Evolutionary conservation across 2,329 filamentous ascomycete genomes (phyloP).

Genomic region (Scopulariopsis brevicaulis): DNA sequence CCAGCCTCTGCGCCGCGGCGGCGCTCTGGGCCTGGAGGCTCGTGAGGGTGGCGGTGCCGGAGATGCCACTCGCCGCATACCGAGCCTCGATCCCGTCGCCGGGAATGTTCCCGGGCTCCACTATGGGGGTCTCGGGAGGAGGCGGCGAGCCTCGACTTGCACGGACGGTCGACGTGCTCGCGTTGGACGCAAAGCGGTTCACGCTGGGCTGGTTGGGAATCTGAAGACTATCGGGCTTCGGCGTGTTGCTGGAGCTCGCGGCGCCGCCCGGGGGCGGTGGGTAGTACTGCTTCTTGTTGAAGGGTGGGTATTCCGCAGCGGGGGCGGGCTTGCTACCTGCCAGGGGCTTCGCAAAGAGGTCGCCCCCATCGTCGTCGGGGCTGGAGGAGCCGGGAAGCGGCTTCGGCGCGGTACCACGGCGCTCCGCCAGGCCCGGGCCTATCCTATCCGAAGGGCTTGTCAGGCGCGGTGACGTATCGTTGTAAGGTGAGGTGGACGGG

Average conservation of each 20-base stretch:
- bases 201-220: conserved; percentile 34
- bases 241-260: conserved; percentile 9
- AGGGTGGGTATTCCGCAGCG: conserved; percentile 29
- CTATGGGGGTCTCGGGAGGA: conserved; percentile 82
- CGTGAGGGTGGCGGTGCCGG: conserved; percentile 71
- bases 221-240: conserved; percentile 18
- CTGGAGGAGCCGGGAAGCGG: conserved; percentile 75
- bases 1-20: conserved; percentile 68
- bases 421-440: conserved; percentile 61
- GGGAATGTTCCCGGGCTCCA: conserved; percentile 58
- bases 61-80: conserved; percentile 85
- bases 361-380: conserved; percentile 56
- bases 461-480: conserved; percentile 42
- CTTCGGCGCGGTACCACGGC: conserved; percentile 71
- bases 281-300: conserved; percentile 48
- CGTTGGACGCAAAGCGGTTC: conserved; percentile 63
- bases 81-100: conserved; percentile 80
- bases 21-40: conserved; percentile 60
- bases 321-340: conserved; percentile 12
- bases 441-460: conserved; percentile 43
- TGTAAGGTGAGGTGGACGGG: conserved; percentile 31
- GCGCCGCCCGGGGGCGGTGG: conserved; percentile 36
- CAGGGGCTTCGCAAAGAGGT: conserved; percentile 62
- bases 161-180: conserved; percentile 85
- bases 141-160: conserved; percentile 89